Base-by-base conservation (phyloP, 179 eudicot species). In the Silene noctiflora region DNA sequence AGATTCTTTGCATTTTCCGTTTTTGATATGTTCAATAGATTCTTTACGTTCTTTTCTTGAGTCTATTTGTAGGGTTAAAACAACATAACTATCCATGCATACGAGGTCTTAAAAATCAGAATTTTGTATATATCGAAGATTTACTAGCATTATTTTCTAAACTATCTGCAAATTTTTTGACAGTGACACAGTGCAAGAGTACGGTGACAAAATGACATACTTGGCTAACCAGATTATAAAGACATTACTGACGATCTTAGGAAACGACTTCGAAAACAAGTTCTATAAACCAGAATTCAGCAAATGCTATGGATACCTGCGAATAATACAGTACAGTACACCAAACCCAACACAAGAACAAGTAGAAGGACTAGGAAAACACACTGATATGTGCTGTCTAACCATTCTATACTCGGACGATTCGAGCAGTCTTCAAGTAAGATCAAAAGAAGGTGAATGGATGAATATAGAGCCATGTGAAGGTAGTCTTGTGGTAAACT, bases 301-400 rank as follows among this genome's bases (percentile, higher is more conserved):
- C 4, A 82, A 87, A 59, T 84, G 91, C 55, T 82, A 89, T 64
- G 97, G 97, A 12, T 92, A 92, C 67, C 25, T 92, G 27, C 87
- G 97, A 84, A 85, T 92, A 46, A 92, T 82, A 81, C 89, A 87
- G 66, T 92, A 92, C 81, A 29, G 86, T 0, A 76, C 90, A 9
- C 91, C 87, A 13, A 84, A 76, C 17, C 66, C 66, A 9, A 17
- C 74, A 7, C 72, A 84, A 19, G 78, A 85, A 69, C 88, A 86
- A 78, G 87, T 88, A 29, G 97, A 92, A 83, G 97, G 97, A 22
- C 96, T 92, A 6, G 92, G 93, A 19, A 87, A 80, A 89, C 97
- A 92, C 89, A 92, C 97, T 8, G 97, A 92, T 72, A 92, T 91
- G 93, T 83, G 91, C 72, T 90, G 96, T 67, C 58, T 92, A 81